These are phyloP conservation scores for Scorias spongiosa DNA, from an alignment of 2,329 filamentous ascomycete genomes.

Conservation along the genomic window DNA sequence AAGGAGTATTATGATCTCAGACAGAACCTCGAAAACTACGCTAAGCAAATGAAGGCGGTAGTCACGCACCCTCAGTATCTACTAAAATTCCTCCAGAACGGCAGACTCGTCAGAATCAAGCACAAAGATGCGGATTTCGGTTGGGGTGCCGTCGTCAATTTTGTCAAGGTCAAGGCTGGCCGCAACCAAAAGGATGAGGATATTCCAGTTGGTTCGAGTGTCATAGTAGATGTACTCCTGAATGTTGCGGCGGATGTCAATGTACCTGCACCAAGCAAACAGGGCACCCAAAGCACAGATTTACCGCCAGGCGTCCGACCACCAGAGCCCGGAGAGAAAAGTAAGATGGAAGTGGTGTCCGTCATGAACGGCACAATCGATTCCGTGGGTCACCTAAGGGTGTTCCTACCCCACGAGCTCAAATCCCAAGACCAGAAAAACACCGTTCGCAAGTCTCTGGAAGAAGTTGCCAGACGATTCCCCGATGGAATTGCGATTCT, in stretches of 20 bases:
- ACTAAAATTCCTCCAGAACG: conserved; percentile 67
- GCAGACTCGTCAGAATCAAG: conserved; percentile 78
- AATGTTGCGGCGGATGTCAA: conserved; percentile 45
- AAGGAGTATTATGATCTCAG: conserved; percentile 89
- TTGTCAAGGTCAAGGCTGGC: conserved; percentile 41
- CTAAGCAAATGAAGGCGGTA: conserved; percentile 77
- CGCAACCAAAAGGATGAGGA: conserved; percentile 54
- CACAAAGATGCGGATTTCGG: conserved; percentile 71
- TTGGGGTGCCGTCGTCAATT: conserved; percentile 81
- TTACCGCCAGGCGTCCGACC: conserved; percentile 48
- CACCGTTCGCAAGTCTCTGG: conserved; percentile 49
- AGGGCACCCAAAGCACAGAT: conserved; percentile 28
- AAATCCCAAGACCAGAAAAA: conserved; percentile 53
- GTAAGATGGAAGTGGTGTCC: conserved; percentile 68
- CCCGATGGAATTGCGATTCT: conserved; percentile 79
- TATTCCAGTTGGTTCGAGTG: conserved; percentile 57
- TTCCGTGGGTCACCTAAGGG: conserved; percentile 65
- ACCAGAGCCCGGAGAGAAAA: conserved; percentile 45
- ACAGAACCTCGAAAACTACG: conserved; percentile 68
- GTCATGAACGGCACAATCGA: conserved; percentile 76
- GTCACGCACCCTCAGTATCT: conserved; percentile 86
- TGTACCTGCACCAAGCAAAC: conserved; percentile 9
- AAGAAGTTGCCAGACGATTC: conserved; percentile 74
- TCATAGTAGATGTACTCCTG: conserved; percentile 71
- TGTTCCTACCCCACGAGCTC: conserved; percentile 70